Conservation (phyloP, 2,329 filamentous ascomycete genomes). For the Aspergillus sp. region DNA sequence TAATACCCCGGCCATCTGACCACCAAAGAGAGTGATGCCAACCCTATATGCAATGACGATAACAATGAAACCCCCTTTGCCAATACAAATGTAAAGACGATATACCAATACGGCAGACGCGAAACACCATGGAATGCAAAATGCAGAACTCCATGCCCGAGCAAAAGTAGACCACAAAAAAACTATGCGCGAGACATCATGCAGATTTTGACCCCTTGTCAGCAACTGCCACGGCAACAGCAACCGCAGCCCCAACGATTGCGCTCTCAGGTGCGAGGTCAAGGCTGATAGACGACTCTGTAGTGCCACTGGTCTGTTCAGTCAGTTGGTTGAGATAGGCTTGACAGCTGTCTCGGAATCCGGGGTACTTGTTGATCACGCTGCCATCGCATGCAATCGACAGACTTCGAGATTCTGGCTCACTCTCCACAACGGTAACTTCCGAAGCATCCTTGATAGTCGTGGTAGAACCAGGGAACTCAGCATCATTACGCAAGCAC, state of each 20-base stretch:
- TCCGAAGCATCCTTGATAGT: constrained; percentile 24
- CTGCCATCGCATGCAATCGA: constrained; percentile 48
- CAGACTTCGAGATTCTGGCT: constrained; percentile 25
- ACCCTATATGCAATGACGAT: no score
- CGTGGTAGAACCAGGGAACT: constrained; percentile 29
- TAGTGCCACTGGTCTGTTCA: constrained; percentile 16
- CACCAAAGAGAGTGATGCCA: no score
- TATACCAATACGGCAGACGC: no score
- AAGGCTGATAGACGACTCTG: constrained; percentile 29
- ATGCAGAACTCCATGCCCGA: no score
- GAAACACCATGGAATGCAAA: no score
- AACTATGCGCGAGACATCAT: neutral
- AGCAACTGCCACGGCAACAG: constrained; percentile 38
- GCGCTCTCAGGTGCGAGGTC: constrained; percentile 39
- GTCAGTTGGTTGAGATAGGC: constrained; percentile 37
- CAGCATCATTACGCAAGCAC: constrained; percentile 46
- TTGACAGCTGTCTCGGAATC: constrained; percentile 41
- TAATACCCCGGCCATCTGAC: no score
- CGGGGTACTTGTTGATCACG: constrained; percentile 47
- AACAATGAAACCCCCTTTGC: no score
- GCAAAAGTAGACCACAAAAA: neutral
- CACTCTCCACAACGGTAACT: constrained; percentile 28
- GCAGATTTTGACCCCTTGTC: constrained; percentile 11
- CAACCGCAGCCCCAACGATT: constrained; percentile 42
- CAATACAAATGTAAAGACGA: no score